A percentile compares a stretch with the other conserved stretches of the same genome.
phyloP scores from a whole-genome alignment of 2,329 filamentous ascomycete genomes.

The Hymenoscyphus occultus region DNA sequence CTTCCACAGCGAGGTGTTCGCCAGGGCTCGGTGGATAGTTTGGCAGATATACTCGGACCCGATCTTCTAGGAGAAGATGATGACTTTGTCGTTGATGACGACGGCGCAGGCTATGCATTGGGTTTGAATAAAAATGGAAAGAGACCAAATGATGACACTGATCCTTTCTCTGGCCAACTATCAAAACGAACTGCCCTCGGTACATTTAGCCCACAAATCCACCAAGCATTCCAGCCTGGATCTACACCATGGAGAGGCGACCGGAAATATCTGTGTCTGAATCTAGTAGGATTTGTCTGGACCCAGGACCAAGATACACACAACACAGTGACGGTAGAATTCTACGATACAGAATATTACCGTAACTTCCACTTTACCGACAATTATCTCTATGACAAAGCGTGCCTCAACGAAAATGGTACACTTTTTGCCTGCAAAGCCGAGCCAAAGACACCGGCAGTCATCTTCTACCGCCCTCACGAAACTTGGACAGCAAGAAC shows the following conservation, averaged over 20 bases:
- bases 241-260: conserved; percentile 96
- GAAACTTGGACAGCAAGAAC: conserved; percentile 91
- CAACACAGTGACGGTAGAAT: conserved; percentile 93
- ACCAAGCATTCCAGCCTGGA: conserved; percentile 87
- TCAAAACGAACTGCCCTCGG: conserved; percentile 40
- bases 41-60: conserved; percentile 77
- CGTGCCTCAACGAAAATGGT: conserved; percentile 82
- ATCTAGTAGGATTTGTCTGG: conserved; percentile 93
- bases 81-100: conserved; percentile 91
- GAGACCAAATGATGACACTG: conserved; percentile 48
- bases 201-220: conserved; percentile 58
- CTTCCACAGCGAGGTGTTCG: conserved; percentile 51
- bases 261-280: conserved; percentile 87
- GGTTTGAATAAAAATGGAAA: conserved; percentile 62
- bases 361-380: conserved; percentile 98
- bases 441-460: conserved; percentile 62
- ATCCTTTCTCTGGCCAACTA: conserved; percentile 38
- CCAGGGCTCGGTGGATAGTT: conserved; percentile 66
- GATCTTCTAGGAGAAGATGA: conserved; percentile 51
- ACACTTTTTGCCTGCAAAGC: conserved; percentile 81
- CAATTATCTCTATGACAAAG: conserved; percentile 93
- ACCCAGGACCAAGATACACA: conserved; percentile 93
- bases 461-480: conserved; percentile 94
- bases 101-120: conserved; percentile 83
- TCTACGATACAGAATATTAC: conserved; percentile 90